Evolutionary conservation across 1,284 basidiomycete species (phyloP).

Genomic region (Cutaneotrichosporon daszewskae): DNA sequence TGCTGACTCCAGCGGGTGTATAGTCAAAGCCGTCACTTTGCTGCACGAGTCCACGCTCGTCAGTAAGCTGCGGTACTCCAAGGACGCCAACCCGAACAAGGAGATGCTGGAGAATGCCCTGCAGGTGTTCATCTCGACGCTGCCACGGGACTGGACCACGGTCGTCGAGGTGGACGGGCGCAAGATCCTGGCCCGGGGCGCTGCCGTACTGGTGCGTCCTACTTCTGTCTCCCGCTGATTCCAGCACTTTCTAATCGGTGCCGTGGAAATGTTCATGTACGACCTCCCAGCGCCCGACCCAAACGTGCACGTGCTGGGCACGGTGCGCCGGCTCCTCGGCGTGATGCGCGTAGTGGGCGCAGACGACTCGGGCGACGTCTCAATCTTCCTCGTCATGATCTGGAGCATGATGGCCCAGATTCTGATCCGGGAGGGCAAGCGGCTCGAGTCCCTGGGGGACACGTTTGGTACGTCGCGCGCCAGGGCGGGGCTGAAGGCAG

Average conservation of each 20-base stretch:
- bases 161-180: neutral
- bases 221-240: no score
- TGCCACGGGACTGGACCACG: no score
- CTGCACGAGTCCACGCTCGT: no score
- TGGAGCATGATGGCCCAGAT: constrained; percentile 9
- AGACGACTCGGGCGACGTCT: constrained; percentile 1
- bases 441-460: constrained; percentile 6
- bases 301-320: constrained; percentile 16
- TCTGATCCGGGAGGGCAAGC: constrained; percentile 10
- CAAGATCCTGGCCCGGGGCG: neutral
- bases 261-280: constrained; percentile 10
- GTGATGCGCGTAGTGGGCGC: constrained; percentile 7
- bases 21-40: no score
- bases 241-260: constrained; percentile 15
- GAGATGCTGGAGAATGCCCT: no score
- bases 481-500: no score
- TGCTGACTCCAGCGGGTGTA: no score
- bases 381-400: constrained; percentile 6
- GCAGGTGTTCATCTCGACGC: no score
- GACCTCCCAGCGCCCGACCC: constrained; percentile 5
- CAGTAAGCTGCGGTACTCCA: no score
- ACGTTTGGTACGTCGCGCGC: constrained; percentile 12
- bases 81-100: no score
- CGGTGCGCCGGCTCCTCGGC: constrained; percentile 13
- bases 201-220: constrained; percentile 1